Evolutionary conservation across 345 rosid species (phyloP), one percentile per base, ranked within the genome.

Genomic region (Angophora floribunda): DNA sequence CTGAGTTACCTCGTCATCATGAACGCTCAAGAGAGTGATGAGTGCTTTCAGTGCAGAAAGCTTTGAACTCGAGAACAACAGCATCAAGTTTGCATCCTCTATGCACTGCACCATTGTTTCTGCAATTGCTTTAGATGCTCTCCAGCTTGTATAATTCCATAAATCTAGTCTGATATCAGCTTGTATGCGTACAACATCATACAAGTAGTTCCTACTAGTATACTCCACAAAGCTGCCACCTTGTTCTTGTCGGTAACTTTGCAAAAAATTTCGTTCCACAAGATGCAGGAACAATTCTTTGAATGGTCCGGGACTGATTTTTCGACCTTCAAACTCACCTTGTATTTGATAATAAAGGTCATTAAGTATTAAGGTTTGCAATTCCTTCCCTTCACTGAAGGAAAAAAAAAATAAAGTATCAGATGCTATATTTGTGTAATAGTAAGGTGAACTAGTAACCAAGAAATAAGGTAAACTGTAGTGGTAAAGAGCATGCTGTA

Each of bases 261-360:
- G 93, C 91, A 94, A 94, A 89, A 93, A 88, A 65, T 91, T 93
- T 32, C 96, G 94, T 85, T 91, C 95, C 87, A 90, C 88, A 89
- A 97, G 93, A 91, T 89, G 96, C 85, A 94, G 94, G 85, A 91
- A 95, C 89, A 98, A 96, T 91, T 97, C 98, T 91, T 93, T 96
- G 89, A 97, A 98, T 84, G 97, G 97, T 88, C 99, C 99, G 13
- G 95, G 90, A 91, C 93, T 93, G 88, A 95, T 95, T 86, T 93
- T 91, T 91, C 97, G 98, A 89, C 98, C 99, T 92, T 94, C 96
- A 92, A 96, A 94, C 91, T 96, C 97, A 89, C 99, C 99, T 91
- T 93, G 95, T 28, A 98, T 91, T 89, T 96, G 99, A 93, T 95
- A 96, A 88, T 91, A 97, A 67, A 98, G 94, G 88, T 95, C 98